Percentiles rank a stretch among this genome's conserved stretches.
These are phyloP conservation scores for Sedum album DNA, from an alignment of 164 flowering plant genomes.

Conservation along the genomic window DNA sequence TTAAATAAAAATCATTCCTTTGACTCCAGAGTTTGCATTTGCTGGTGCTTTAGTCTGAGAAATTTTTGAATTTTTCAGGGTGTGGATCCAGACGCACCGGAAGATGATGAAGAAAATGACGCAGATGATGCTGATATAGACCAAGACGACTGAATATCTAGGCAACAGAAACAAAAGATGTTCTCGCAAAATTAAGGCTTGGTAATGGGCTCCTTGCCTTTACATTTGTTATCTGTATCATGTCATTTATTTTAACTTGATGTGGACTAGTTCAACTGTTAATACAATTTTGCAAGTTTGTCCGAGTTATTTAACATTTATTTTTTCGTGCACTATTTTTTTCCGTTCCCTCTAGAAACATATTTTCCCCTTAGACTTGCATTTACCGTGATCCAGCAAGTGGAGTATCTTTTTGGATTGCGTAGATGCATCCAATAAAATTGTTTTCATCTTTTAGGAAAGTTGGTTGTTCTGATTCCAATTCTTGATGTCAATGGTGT, in stretches of 20 bases:
- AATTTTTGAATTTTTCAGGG: conserved; percentile 41
- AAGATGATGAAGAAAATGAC: conserved; percentile 94
- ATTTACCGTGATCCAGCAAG: too few relatives aligned
- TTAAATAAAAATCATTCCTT: background rate
- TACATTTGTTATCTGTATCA: background rate
- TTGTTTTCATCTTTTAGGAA: background rate
- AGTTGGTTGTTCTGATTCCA: background rate
- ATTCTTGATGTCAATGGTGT: background rate
- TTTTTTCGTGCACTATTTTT: too few relatives aligned
- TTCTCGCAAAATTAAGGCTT: background rate
- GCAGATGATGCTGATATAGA: conserved; percentile 86
- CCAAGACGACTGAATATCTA: conserved; percentile 64
- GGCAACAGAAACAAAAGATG: conserved; percentile 13
- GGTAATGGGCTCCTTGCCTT: background rate
- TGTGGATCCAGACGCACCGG: conserved; percentile 97
- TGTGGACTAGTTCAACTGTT: background rate
- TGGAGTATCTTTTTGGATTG: background rate
- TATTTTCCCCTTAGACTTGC: too few relatives aligned
- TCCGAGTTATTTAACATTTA: too few relatives aligned
- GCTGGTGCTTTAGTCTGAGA: background rate
- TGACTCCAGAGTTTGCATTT: background rate
- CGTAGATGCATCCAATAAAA: background rate
- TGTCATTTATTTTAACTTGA: background rate
- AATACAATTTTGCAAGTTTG: background rate
- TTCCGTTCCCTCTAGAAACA: too few relatives aligned